Evolutionary conservation across 352 stramenopile genomes (phyloP).

Genomic region (Pythium apleroticum): DNA sequence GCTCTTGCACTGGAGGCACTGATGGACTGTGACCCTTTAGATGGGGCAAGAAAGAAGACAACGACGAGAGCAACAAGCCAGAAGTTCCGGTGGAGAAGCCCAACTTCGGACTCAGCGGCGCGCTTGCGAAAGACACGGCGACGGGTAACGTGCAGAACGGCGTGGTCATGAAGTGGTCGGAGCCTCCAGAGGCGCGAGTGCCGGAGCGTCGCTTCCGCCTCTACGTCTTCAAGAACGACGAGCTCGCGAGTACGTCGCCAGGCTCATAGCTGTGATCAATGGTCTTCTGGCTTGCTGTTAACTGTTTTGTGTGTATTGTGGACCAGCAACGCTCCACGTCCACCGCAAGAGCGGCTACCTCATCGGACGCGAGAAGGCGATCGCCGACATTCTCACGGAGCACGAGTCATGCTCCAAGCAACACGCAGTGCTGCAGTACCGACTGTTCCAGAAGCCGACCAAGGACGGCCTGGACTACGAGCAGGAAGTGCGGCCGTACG

Average conservation of each 20-base stretch:
- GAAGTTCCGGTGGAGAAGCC: slow-evolving; percentile 86
- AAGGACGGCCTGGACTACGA: slow-evolving; percentile 54
- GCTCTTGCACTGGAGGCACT: background rate
- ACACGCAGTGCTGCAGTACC: slow-evolving; percentile 97
- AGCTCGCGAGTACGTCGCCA: slow-evolving; percentile 57
- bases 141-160: slow-evolving; percentile 97
- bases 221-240: slow-evolving; percentile 96
- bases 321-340: slow-evolving; percentile 93
- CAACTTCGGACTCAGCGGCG: slow-evolving; percentile 97
- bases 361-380: slow-evolving; percentile 91
- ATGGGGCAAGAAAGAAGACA: slow-evolving; percentile 74
- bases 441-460: slow-evolving; percentile 72
- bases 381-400: slow-evolving; percentile 94
- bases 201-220: slow-evolving; percentile 93
- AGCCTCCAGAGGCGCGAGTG: slow-evolving; percentile 93
- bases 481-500: slow-evolving; percentile 90
- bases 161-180: slow-evolving; percentile 96
- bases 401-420: slow-evolving; percentile 96
- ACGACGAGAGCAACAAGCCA: slow-evolving; percentile 36
- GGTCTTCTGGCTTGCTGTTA: background rate
- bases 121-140: slow-evolving; percentile 93
- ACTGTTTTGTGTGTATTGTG: slow-evolving; percentile 11
- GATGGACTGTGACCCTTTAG: slow-evolving; percentile 27
- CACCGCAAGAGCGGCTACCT: slow-evolving; percentile 96
- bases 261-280: background rate